Base-by-base conservation (phyloP, 2,329 filamentous ascomycete species). In the Venturia aucupariae region DNA sequence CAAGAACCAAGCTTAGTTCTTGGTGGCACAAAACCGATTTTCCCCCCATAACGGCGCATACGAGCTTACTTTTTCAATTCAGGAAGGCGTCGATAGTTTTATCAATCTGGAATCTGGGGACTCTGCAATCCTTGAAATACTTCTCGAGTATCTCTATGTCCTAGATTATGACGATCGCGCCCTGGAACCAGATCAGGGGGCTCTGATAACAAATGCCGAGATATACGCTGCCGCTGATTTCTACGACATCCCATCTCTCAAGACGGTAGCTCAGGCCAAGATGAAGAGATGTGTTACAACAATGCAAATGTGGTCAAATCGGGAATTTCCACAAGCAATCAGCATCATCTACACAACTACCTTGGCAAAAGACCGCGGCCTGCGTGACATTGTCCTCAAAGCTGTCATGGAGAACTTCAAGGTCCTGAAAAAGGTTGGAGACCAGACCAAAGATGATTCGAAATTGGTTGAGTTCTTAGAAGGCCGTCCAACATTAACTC, bases 221-320 rank as follows among this genome's bases (percentile, higher is more conserved):
- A 60, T 60, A n/a, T 60, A 60, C n/a, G 35, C 59, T 27, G 59
- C 59, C 8, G 59, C 38, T 17, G 59, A 60, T 44, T 60, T 60
- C 35, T 60, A 41, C 38, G 38, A 60, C 38, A 60, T 60, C 35
- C 38, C 59, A 10, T 42, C 59, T 27, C 41, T 60, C 5, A 60
- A 60, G 35, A 44, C 30, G 22, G 22, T 60, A 41, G 59, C 59
- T 4, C 35, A 60, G n/a, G 38, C 15, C 35, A 44, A 41, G 10
- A 41, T 60, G 38, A 44, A 60, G 59, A 57, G 19, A 13, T 57
- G 51, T 35, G n/a, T 60, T n/a, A 30, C 41, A 5, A 27, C 41
- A 44, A n/a, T 60, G 55, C 32, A 60, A 15, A 38, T 41, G 59
- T 60, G 59, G 59, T 19, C 30, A 22, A 27, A 44, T 41, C 27